Percentiles rank a stretch among this genome's conserved stretches.
These are phyloP conservation scores for Tricholoma saponaceum DNA, from an alignment of 768 basidiomycete species.

Conservation along the genomic window DNA sequence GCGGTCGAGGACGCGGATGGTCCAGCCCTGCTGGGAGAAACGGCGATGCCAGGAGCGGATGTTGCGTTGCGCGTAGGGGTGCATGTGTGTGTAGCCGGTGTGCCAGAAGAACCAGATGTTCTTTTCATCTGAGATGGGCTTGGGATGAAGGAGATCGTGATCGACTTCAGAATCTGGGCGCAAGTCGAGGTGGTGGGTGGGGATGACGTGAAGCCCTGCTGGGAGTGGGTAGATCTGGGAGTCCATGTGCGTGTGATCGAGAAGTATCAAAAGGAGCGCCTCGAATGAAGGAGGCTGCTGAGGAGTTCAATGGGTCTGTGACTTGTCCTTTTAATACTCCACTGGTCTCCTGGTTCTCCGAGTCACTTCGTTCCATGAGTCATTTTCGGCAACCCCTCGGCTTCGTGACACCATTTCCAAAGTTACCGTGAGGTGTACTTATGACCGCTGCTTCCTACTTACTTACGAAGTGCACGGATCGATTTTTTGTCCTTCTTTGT, in stretches of 20 bases:
- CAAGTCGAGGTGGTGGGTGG: not conserved
- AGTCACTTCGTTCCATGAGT: no score
- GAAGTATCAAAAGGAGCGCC: no score
- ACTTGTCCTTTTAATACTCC: no score
- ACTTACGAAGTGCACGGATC: no score
- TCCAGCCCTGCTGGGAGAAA: not conserved
- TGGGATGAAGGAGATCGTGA: not conserved
- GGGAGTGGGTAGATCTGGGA: not conserved
- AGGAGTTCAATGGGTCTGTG: no score
- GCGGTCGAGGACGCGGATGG: not conserved
- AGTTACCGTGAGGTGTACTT: no score
- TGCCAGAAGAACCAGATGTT: conserved; percentile 1
- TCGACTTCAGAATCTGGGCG: not conserved
- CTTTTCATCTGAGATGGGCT: not conserved
- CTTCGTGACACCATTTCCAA: no score
- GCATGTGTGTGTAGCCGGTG: not conserved
- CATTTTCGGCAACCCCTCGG: no score
- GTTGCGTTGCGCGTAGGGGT: not conserved
- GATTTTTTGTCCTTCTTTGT: no score
- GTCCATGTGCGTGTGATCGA: not conserved
- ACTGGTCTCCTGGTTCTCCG: no score
- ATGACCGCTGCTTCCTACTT: no score
- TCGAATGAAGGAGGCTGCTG: no score
- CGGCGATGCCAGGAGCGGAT: not conserved
- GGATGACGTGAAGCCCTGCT: not conserved